phyloP scores from a whole-genome alignment of 306 rosid genomes.

The Lotus japonicus region DNA sequence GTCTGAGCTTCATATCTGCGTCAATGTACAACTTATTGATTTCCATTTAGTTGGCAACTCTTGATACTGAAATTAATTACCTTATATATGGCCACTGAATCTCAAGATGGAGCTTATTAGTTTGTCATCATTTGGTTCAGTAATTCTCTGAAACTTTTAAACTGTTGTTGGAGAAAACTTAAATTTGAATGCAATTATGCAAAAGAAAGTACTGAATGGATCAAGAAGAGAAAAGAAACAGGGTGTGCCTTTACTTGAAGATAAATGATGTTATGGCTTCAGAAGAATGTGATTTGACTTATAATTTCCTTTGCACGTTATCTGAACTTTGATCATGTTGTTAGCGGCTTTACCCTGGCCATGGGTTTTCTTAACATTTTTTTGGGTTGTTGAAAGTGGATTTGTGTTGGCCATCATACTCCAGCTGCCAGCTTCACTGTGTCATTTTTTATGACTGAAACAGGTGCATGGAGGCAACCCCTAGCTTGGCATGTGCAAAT shows the following conservation, averaged over 20 bases:
- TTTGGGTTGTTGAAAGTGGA: background rate
- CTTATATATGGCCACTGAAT: background rate
- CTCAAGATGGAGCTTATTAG: background rate
- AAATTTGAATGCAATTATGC: background rate
- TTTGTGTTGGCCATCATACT: background rate
- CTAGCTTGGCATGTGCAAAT: slow-evolving; percentile 98
- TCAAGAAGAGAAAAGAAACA: background rate
- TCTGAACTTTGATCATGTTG: background rate
- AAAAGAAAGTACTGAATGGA: background rate
- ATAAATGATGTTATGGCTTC: background rate
- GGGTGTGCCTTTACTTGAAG: background rate
- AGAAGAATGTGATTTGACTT: background rate
- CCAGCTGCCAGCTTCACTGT: slow-evolving; percentile 15
- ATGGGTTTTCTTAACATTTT: background rate
- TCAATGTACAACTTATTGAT: background rate
- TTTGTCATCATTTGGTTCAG: background rate
- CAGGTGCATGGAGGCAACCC: slow-evolving; percentile 99
- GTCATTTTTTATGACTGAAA: slow-evolving; percentile 24
- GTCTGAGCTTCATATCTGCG: background rate
- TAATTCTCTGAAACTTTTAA: background rate
- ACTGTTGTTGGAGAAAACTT: background rate
- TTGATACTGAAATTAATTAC: background rate
- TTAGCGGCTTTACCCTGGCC: background rate
- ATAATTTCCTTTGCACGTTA: background rate
- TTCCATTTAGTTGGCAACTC: background rate